Conservation (phyloP, 768 basidiomycete species). For the Bullera alba region DNA sequence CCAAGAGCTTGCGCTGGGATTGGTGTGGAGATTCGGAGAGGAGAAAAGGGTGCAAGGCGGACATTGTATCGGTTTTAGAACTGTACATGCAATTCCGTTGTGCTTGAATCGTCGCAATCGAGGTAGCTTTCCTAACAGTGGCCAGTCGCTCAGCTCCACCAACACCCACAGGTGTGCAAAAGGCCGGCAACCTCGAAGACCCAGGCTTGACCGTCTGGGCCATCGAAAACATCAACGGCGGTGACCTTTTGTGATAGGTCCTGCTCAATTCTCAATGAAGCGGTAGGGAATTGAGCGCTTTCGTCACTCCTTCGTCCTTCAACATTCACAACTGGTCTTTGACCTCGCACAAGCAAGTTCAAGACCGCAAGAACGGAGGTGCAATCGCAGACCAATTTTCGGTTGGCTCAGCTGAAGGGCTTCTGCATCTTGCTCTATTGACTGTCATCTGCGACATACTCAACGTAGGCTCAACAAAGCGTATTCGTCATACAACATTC, state of each 20-base stretch:
- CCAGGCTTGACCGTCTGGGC: constrained; percentile 69
- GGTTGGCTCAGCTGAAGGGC: too few species aligned
- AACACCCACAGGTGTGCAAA: constrained; percentile 43
- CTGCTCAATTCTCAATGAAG: constrained; percentile 92
- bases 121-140: too few species aligned
- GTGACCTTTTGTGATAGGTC: constrained; percentile 70
- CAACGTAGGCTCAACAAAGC: too few species aligned
- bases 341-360: constrained; percentile 61
- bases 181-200: constrained; percentile 58
- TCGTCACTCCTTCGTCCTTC: constrained; percentile 66
- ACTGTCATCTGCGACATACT: too few species aligned
- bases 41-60: background rate
- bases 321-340: constrained; percentile 66
- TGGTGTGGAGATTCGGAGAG: background rate
- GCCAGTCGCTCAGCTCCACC: constrained; percentile 58
- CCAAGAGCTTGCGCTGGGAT: constrained; percentile 3
- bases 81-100: background rate
- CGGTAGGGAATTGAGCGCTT: constrained; percentile 48
- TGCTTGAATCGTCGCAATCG: too few species aligned
- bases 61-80: background rate
- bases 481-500: too few species aligned
- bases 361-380: too few species aligned
- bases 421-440: too few species aligned
- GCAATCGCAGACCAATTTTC: too few species aligned
- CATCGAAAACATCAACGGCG: constrained; percentile 60